These are phyloP conservation scores for Ambrosia hybrid DNA, from an alignment of 140 eudicot genomes.

Conservation along the genomic window DNA sequence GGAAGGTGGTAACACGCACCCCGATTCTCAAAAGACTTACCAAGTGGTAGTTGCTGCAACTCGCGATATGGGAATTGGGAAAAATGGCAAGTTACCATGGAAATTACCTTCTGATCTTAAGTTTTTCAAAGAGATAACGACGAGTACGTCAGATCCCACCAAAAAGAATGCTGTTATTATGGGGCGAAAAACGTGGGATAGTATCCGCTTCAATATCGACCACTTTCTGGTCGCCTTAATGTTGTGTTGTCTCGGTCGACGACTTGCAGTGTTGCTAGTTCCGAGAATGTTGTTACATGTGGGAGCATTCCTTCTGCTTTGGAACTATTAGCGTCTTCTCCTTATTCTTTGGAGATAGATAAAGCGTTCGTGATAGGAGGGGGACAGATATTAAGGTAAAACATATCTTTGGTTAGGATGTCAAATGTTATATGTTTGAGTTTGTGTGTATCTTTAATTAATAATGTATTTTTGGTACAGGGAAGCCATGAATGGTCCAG, in stretches of 20 bases:
- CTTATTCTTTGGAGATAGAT: slow-evolving; percentile 52
- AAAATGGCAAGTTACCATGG: slow-evolving; percentile 76
- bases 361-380: slow-evolving; percentile 77
- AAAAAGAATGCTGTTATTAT: slow-evolving; percentile 70
- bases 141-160: slow-evolving; percentile 39
- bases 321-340: slow-evolving; percentile 48
- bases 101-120: slow-evolving; percentile 70
- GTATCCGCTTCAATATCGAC: slow-evolving; percentile 61
- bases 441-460: not conserved
- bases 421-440: not conserved
- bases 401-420: not conserved
- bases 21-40: slow-evolving; percentile 43
- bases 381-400: slow-evolving; percentile 64
- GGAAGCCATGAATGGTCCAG: slow-evolving; percentile 67
- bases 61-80: slow-evolving; percentile 64
- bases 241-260: slow-evolving; percentile 67
- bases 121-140: slow-evolving; percentile 51
- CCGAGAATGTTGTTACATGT: slow-evolving; percentile 50
- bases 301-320: slow-evolving; percentile 60
- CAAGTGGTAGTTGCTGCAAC: slow-evolving; percentile 90
- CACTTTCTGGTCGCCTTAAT: slow-evolving; percentile 74
- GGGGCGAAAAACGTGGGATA: slow-evolving; percentile 86
- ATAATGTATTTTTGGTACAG: slow-evolving; percentile 34
- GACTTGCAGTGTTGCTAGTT: slow-evolving; percentile 33
- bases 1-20: not conserved